Base-by-base conservation (phyloP, 129 eudicot genomes). In the Cynara cardunculus region DNA sequence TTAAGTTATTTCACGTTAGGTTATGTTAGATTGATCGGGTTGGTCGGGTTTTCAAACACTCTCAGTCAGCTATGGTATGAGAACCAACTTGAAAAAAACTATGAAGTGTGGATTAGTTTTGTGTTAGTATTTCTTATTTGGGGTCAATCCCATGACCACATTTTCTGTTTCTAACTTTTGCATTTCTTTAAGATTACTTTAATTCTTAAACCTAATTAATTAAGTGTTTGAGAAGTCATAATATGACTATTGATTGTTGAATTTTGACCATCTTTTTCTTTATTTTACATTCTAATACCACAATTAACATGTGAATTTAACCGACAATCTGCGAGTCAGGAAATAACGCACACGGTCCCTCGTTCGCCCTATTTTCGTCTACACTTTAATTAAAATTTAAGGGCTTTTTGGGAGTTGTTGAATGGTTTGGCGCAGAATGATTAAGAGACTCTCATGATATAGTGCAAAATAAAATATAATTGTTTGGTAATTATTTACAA, bases 261-360 rank as follows among this genome's bases (percentile, higher is more conserved):
- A 68, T 67, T 30, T 82, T 82, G 85, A 82, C 76, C 41, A 68
- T 82, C 41, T 31, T 75, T 64, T 74, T 72, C 19, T 13, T 39
- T 74, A 66, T 25, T 22, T 9, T 1, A 44, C 3, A 74, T 13
- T 5, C 16, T 46, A 24, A 1, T 25, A 41, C 28, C 56, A 37
- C 25, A 69, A 69, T 79, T 78, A 69, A 31, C 53, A 69, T 79
- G 49, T 69, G 22, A 68, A n/a, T 78, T 78, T 66, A 25, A 41
- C 68, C 25, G 32, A 68, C 82, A 76, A 28, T 9, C 2, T 35
- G 21, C 28, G 26, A 26, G 74, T 78, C 34, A 53, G 28, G 31
- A 75, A 19, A 5, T 12, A 30, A 12, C 53, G 25, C 31, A 31
- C 0, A 5, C 0, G 65, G 22, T 5, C 21, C 64, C 64, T 53